Evolutionary conservation across 495 filamentous ascomycete genomes (phyloP), one percentile per base, ranked within the genome.

Genomic region (Penicillium lagena): DNA sequence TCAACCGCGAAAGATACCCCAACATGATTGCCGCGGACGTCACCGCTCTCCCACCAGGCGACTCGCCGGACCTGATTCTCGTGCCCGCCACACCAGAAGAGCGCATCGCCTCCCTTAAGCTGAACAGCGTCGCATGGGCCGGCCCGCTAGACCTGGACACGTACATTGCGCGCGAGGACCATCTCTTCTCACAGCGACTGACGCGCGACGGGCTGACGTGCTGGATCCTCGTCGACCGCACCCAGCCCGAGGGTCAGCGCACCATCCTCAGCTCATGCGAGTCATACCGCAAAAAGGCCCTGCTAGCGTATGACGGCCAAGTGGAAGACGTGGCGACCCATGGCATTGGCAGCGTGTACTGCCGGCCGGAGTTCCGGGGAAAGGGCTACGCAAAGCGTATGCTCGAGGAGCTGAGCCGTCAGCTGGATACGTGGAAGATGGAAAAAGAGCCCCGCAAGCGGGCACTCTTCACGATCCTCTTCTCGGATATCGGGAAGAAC

Each of bases 401-500:
- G 82, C 67, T 87, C 50, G 65, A 71, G 37, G 78, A 79, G 51
- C 49, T 82, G 41, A 70, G 67, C 42, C 66, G 50, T 50, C 73
- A 63, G 51, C 61, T 82, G 37, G 65, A 76, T 55, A 73, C 54
- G 11, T 78, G 73, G 73, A 68, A 79, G 45, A 67, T 63, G 31
- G 72, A 70, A 7, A 56, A 62, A 30, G 60, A 71, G 37, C 34
- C 36, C 1, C 58, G 64, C 12, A 54, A 62, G 41, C 60, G 60
- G 15, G 62, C 64, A 11, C 46, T 80, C 13, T 89, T 87, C 57
- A 84, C 83, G 8, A 78, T 91, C 17, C 64, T 98, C 29, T 98
- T 84, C 65, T 96, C 90, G 9, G 93, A 98, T 62, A 96, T 98
- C 54, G 93, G 93, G 4, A 95, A 94, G 71, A 63, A 64, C n/a